Evolutionary conservation across 1,284 basidiomycete genomes (phyloP).

Genomic region (Ganoderma lucidum): DNA sequence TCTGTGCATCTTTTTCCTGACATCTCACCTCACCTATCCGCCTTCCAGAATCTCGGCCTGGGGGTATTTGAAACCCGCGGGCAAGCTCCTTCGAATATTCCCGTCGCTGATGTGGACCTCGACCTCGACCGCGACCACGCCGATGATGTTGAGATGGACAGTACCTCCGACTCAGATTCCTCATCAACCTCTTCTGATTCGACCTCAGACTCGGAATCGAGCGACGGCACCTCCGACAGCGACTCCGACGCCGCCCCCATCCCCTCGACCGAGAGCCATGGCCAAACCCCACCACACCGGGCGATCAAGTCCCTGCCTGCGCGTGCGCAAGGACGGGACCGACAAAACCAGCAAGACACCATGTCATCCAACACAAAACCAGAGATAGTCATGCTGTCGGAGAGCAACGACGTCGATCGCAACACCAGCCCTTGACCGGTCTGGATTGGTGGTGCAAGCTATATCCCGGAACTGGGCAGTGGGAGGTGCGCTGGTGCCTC

Average conservation of each 20-base stretch:
- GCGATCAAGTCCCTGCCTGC: slow-evolving; percentile 40
- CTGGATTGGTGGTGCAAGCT: neutral
- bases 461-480: neutral
- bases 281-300: slow-evolving; percentile 25
- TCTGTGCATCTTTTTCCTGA: slow-evolving; percentile 2
- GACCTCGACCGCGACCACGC: slow-evolving; percentile 15
- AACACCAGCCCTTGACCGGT: neutral
- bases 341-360: neutral
- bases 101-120: slow-evolving; percentile 35
- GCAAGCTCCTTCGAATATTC: slow-evolving; percentile 25
- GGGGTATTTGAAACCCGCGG: slow-evolving; percentile 65
- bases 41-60: slow-evolving; percentile 64
- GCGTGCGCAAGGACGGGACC: slow-evolving; percentile 22
- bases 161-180: slow-evolving; percentile 30
- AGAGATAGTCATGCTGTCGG: slow-evolving; percentile 37
- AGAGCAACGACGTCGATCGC: slow-evolving; percentile 10
- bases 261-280: slow-evolving; percentile 17
- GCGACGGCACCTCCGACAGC: slow-evolving; percentile 21
- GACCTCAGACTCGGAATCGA: slow-evolving; percentile 9
- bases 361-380: slow-evolving; percentile 17
- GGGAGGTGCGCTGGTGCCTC: neutral
- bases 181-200: slow-evolving; percentile 32
- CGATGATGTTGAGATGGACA: neutral
- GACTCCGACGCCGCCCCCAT: slow-evolving; percentile 36
- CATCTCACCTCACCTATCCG: neutral